Evolutionary conservation across 805 yeast species (phyloP), one percentile per base, ranked within the genome.

Genomic region (Candida easanensis): DNA sequence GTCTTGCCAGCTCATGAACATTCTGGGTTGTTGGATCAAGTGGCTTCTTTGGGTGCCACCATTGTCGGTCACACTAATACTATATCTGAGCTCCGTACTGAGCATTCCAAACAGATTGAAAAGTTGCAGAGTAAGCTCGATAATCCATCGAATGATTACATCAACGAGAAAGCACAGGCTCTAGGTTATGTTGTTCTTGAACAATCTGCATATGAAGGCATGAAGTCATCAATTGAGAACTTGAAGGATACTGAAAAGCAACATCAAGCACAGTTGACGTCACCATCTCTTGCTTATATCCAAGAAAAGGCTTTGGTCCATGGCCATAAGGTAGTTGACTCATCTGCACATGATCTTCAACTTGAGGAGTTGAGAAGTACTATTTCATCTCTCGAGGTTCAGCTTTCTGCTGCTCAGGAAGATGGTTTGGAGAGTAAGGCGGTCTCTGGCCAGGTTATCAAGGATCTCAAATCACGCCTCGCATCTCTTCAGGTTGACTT

Each of bases 261-360:
- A 10, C 30, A 26, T 26, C 21, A 18, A 4, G 14, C 11, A 14
- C 19, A n/a, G 8, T 7, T 21, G 10, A 17, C 16, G 4, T 16
- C 20, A 14, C 77, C 79, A 9, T 54, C 65, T 8, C 49, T 57
- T 6, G 65, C 56, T 2, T 57, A 56, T 36, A 39, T 67, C 20
- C 46, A 46, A 20, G 48, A 51, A 10, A 62, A 62, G 25, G 41
- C 36, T 3, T 31, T 23, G 16, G 7, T 23, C 6, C 36, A 25
- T 38, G 41, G 41, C 9, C 32, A 31, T 30, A 38, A 19, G 26
- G 41, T n/a, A 4, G 25, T 38, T 23, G 25, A 38, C 10, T 22
- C 28, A n/a, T 9, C 27, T 5, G 27, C 14, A 17, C 22, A 32
- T 19, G 34, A 32, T 32, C 8, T n/a, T 8, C 7, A 17, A 7